Base-by-base conservation (phyloP, 352 stramenopile species). In the Pythium sp. region DNA sequence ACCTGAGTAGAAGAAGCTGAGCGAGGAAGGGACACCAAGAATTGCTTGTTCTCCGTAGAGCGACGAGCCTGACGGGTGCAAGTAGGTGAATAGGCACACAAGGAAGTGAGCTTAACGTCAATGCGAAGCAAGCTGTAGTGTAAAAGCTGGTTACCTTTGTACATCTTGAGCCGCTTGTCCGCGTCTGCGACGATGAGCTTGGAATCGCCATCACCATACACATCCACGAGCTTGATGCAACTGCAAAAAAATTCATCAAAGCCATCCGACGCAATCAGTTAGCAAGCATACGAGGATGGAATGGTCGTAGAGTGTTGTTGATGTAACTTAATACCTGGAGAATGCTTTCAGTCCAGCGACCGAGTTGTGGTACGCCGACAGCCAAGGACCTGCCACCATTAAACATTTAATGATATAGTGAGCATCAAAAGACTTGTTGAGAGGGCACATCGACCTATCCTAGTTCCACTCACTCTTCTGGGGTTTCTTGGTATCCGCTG, bases 281-380 rank as follows among this genome's bases (percentile, higher is more conserved):
- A 47, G 30, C 30, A 32, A 32, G 30, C 30, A 32, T 32, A 32
- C 30, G 30, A 32, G 30, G 30, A 32, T 32, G 30, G 30, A 32
- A 32, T 32, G 30, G 30, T 32, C 30, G 30, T 32, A 32, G 30
- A 32, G 30, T 32, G 30, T 6, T 32, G 30, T 4, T 32, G 30
- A 32, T 32, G 30, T 4, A 32, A 32, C 30, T 32, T 32, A 5
- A 32, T 32, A 32, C 30, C 71, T 78, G 14, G 83, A 88, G 69
- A 81, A 90, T 20, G 85, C 84, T 65, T 94, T 88, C 67, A 98
- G 93, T 1, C 86, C 87, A 51, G 91, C 91, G n/a, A 97, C 86
- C 3, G 89, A 86, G 76, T 97, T 96, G 78, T 96, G 81, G 67
- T 95, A 97, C 18, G 91, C 91, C 58, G 87, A 88, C 26, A 98